Base-by-base conservation (phyloP, 805 yeast genomes). In the Metschnikowia continentalis region DNA sequence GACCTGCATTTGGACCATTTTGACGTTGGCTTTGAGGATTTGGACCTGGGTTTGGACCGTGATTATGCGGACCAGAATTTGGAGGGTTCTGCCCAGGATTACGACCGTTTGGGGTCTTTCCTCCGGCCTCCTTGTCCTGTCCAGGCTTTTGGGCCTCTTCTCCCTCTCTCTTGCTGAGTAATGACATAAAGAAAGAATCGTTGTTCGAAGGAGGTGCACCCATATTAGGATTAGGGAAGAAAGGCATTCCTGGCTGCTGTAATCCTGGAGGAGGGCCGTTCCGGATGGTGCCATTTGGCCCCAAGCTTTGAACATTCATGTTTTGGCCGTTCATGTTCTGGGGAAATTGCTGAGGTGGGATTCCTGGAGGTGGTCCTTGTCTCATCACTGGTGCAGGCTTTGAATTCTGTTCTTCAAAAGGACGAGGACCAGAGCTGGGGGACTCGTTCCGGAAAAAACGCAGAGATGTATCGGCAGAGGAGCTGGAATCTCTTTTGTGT, bases 181-280 rank as follows among this genome's bases (percentile, higher is more conserved):
- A 63, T 5, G 82, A 72, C 66, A 74, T 69, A 58, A 79, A 76
- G 53, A 79, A 79, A 14, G 72, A 61, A 52, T 77, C 80, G 55
- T 71, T 68, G n/a, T 61, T 41, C 4, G 54, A 35, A 4, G 41
- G 19, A 10, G 35, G 40, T 5, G 40, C 15, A 32, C 42, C 37
- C 50, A 39, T 30, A 32, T 46, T 23, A 23, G 53, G 39, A 32
- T 46, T 23, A 19, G 53, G 39, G 45, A 44, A 44, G 35, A 44
- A 44, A 19, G 75, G 70, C 49, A 35, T n/a, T 8, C 47, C 47
- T 19, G 32, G 30, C 17, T 35, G 47, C 37, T 10, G 46, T 23
- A 44, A 35, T 8, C 47, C 47, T 3, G 47, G 47, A 4, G 47
- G 47, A 22, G 47, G 47, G 11, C 47, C 47, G 35, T 17, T 17